phyloP scores from a whole-genome alignment of 495 filamentous ascomycete species.

The Cairneyella variabilis region DNA sequence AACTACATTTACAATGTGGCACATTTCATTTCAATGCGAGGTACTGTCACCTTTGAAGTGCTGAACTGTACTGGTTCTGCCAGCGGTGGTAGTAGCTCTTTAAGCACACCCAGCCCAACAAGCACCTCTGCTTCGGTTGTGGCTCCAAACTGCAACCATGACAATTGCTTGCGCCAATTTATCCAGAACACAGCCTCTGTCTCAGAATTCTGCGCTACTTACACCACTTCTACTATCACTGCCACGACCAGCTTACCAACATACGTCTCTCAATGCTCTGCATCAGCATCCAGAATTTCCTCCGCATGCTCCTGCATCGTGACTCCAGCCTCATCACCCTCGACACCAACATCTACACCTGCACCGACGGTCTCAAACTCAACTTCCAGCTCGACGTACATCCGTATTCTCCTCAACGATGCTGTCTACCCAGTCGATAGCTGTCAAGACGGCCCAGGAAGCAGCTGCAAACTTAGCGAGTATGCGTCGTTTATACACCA shows the following conservation, averaged over 20 bases:
- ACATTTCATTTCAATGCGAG: too few relatives aligned
- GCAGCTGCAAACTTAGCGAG: too few relatives aligned
- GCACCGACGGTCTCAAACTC: not conserved
- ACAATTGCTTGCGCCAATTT: not conserved
- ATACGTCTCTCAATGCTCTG: constrained; percentile 10
- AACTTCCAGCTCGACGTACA: too few relatives aligned
- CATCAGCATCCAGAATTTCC: not conserved
- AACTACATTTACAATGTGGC: too few relatives aligned
- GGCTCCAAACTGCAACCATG: constrained; percentile 12
- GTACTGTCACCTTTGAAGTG: too few relatives aligned
- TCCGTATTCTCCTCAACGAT: too few relatives aligned
- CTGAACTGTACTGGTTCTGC: too few relatives aligned
- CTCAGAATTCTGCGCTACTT: constrained; percentile 10
- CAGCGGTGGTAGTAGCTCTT: too few relatives aligned
- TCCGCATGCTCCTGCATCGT: constrained; percentile 17
- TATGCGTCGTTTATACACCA: too few relatives aligned
- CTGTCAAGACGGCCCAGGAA: too few relatives aligned
- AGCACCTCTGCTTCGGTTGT: constrained; percentile 1
- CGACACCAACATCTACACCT: constrained; percentile 7
- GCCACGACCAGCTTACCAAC: not conserved
- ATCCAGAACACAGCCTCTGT: constrained; percentile 8
- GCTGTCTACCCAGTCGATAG: too few relatives aligned
- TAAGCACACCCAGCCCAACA: not conserved
- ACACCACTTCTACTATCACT: constrained; percentile 1
- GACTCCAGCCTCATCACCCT: too few relatives aligned